Evolutionary conservation across 2,329 filamentous ascomycete genomes (phyloP).

Genomic region (Aureobasidium pullulans): DNA sequence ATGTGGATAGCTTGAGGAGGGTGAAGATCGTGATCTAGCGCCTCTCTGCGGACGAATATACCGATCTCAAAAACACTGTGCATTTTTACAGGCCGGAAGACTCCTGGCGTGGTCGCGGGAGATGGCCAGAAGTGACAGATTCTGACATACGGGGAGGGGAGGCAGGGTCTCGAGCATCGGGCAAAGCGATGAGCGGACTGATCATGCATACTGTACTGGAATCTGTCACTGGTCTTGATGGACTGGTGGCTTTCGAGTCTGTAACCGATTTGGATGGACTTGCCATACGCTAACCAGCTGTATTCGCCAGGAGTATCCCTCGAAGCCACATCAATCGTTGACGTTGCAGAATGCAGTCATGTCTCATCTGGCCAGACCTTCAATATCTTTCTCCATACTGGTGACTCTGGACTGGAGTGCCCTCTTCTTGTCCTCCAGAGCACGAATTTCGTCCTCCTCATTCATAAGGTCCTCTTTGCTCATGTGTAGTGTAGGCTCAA

Average conservation of each 20-base stretch:
- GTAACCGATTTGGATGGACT: background rate
- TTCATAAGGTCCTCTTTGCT: slow-evolving; percentile 62
- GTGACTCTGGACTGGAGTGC: slow-evolving; percentile 56
- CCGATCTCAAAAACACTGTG: no score
- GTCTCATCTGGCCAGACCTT: slow-evolving; percentile 48
- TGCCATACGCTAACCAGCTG: background rate
- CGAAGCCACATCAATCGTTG: no score
- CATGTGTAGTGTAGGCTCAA: slow-evolving; percentile 41
- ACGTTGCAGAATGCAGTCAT: background rate
- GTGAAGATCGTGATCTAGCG: no score
- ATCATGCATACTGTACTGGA: background rate
- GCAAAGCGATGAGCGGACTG: background rate
- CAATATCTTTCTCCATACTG: slow-evolving; percentile 62
- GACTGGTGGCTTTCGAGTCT: background rate
- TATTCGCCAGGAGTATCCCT: no score
- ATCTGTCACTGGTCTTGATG: background rate
- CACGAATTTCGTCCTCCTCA: slow-evolving; percentile 62
- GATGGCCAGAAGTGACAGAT: no score
- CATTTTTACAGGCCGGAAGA: no score
- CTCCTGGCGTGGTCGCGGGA: no score
- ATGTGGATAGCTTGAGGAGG: background rate
- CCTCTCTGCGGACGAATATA: no score
- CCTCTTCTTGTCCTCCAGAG: slow-evolving; percentile 57
- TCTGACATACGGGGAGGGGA: no score
- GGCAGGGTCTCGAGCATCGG: no score